Evolutionary conservation across 805 yeast genomes (phyloP), one percentile per base, ranked within the genome.

Genomic region (Candida maris): DNA sequence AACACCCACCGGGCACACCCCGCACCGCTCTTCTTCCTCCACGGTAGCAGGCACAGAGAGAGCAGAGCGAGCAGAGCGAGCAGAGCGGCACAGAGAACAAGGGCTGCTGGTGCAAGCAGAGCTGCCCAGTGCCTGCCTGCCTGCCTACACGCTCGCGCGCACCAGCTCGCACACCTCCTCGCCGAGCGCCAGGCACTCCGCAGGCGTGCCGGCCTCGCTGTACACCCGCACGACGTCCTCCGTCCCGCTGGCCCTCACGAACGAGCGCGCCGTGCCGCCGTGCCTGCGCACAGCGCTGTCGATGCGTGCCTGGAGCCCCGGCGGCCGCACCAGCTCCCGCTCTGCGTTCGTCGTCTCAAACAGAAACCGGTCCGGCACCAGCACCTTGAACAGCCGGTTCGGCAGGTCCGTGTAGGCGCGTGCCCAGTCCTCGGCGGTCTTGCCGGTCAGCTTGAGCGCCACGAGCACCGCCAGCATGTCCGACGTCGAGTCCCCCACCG

Each of bases 401-500:
- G 98, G 97, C 44, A 93, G 72, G 54, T 93, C 97, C 0, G 73
- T 65, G 61, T 91, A 93, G 30, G 77, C 76, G 7, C 62, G 48
- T 55, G 84, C 77, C 98, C 98, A 93, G 27, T 73, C 72, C 3
- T 55, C 57, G 2, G 95, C 85, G 3, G 74, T 52, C 16, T 46
- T 49, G 7, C 41, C 38, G 10, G 45, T 32, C 65, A 81, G 67
- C 6, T 70, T 54, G 49, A 83, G 68, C 6, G 88, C 78, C 2
- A 79, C 71, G 37, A 89, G 62, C 1, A 93, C 89, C 4, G 84
- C 77, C 39, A 93, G 64, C 60, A 93, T 67, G 59, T 93, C 98
- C n/a, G 95, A 78, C 34, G 93, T 81, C 8, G 98, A 95, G 59
- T 93, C 98, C 20, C 98, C 98, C n/a, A 93, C 97, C 2, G 97